Evolutionary conservation across 768 basidiomycete species (phyloP), one percentile per base, ranked within the genome.

Genomic region (Calocybe cyanea): DNA sequence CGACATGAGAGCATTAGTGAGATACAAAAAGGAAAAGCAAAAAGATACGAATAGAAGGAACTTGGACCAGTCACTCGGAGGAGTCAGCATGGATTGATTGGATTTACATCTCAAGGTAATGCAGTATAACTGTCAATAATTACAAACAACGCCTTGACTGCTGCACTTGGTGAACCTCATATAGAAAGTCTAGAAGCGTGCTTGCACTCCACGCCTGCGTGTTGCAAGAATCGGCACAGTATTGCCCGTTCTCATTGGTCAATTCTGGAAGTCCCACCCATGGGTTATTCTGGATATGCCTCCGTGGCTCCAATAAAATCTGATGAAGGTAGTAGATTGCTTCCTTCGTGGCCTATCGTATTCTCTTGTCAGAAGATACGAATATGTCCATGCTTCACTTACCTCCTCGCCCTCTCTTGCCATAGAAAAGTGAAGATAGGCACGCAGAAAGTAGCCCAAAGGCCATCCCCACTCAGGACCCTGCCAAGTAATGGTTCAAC

Each of bases 141-240:
- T 17, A 13, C 33, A 35, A 17, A 33, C 20, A 34, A 35, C 14
- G n/a, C 41, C 13, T 17, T 46, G 21, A 48, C 43, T 31, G 20
- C 18, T 23, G 38, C 20, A 14, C 23, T 39, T 69, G 67, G 57
- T 87, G 79, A 44, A 87, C 89, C 38, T 75, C 78, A 55, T 92
- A 82, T 41, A 96, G 64, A 63, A 94, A 88, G 68, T 96, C 94
- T 20, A 98, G 71, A 52, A 97, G 64, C 18, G 92, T 95, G 63
- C 90, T 92, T 37, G 91, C 81, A 58, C 90, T 92, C 96, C 95
- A 98, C 3, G 95, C 96, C 61, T 98, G 96, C 20, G 96, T 93
- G 37, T 77, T 72, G 61, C 95, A 98, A 37, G 92, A 92, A 64
- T 98, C 94, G 41, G 64, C 63, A 61, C 95, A 98, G 65, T 80